phyloP scores from a whole-genome alignment of 2,329 filamentous ascomycete species.

The Trichoderma sp. region DNA sequence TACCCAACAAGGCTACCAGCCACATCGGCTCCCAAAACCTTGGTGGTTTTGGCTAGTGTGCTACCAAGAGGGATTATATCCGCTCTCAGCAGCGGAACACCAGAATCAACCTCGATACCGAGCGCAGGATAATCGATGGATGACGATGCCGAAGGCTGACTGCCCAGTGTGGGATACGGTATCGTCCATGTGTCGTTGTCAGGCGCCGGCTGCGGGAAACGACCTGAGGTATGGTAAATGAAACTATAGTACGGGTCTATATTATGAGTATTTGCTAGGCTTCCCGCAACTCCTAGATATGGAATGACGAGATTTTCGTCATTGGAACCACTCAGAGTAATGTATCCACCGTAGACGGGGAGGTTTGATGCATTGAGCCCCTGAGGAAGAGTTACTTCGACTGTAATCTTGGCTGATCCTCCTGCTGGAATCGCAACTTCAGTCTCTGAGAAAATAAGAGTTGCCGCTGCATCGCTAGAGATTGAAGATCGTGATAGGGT shows the following conservation, averaged over 20 bases:
- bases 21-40: neutral
- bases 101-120: neutral
- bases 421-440: slow-evolving; percentile 43
- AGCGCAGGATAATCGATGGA: slow-evolving; percentile 1
- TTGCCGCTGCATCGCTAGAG: slow-evolving; percentile 40
- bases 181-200: slow-evolving; percentile 4
- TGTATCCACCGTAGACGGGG: slow-evolving; percentile 42
- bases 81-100: neutral
- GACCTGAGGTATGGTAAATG: neutral
- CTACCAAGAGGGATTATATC: neutral
- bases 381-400: slow-evolving; percentile 42
- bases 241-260: neutral
- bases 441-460: slow-evolving; percentile 40
- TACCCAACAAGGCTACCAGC: neutral
- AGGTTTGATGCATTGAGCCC: slow-evolving; percentile 32
- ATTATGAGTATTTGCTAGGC: neutral
- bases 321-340: slow-evolving; percentile 40
- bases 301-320: slow-evolving; percentile 38
- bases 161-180: slow-evolving; percentile 3
- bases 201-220: neutral
- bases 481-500: slow-evolving; percentile 44
- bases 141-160: neutral
- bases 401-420: slow-evolving; percentile 43
- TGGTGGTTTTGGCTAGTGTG: neutral
- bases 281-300: slow-evolving; percentile 39